phyloP scores from a whole-genome alignment of 83 land plant genomes.

The Thuja plicata region DNA sequence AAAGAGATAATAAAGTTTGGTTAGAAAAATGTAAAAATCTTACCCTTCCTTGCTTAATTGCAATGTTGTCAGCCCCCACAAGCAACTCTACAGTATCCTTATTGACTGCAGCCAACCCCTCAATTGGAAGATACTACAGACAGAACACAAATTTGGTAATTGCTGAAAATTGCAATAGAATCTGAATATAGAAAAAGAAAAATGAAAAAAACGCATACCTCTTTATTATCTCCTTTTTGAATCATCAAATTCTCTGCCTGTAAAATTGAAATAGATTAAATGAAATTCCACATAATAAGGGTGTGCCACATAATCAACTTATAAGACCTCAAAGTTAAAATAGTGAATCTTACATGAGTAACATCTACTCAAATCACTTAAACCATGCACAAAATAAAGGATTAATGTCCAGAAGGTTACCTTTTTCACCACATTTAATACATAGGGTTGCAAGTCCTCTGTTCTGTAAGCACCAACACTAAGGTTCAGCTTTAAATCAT shows the following conservation, averaged over 20 bases:
- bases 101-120: slow-evolving; percentile 97
- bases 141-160: not conserved
- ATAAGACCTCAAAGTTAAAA: not conserved
- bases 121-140: slow-evolving; percentile 96
- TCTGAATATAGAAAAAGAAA: not conserved
- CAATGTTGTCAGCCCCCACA: slow-evolving; percentile 84
- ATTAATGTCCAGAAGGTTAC: slow-evolving; percentile 21
- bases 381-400: not conserved
- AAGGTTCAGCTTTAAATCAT: slow-evolving; percentile 83
- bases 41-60: slow-evolving; percentile 37
- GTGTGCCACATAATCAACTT: not conserved
- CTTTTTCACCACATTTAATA: slow-evolving; percentile 94
- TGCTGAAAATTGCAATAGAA: not conserved
- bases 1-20: not conserved
- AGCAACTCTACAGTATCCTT: slow-evolving; percentile 92
- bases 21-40: not conserved
- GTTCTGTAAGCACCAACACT: slow-evolving; percentile 98
- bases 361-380: not conserved
- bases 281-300: not conserved
- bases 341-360: not conserved
- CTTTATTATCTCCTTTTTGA: slow-evolving; percentile 92
- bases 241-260: slow-evolving; percentile 94
- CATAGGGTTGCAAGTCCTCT: slow-evolving; percentile 98
- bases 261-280: not conserved
- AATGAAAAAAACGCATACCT: slow-evolving; percentile 43